These are phyloP conservation scores for Macrotyloma uniflorum DNA, from an alignment of 306 rosid species.

Conservation along the genomic window DNA sequence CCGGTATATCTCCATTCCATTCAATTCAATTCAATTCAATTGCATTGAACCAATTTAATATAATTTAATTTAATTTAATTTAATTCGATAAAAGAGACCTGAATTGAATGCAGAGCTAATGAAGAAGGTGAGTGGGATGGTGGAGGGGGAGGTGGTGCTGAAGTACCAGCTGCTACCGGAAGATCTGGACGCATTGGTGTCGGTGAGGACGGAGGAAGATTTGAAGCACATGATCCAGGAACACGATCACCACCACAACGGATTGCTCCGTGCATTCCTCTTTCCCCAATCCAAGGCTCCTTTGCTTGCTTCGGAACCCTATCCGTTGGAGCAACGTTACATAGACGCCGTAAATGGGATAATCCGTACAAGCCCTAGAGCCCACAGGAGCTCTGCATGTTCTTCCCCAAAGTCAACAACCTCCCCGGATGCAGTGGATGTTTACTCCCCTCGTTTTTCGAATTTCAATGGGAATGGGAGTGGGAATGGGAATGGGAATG, in stretches of 20 bases:
- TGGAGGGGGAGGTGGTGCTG: conserved; percentile 65
- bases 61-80: too few species aligned
- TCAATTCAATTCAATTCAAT: too few species aligned
- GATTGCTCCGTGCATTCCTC: conserved; percentile 65
- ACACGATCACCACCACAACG: conserved; percentile 52
- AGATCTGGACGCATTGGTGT: conserved; percentile 71
- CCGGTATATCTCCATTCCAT: neutral
- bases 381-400: conserved; percentile 51
- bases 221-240: conserved; percentile 81
- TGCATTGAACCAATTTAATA: too few species aligned
- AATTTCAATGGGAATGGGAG: too few species aligned
- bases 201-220: conserved; percentile 70
- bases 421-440: conserved; percentile 55
- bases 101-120: conserved; percentile 51
- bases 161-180: conserved; percentile 70
- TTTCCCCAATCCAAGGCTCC: conserved; percentile 56
- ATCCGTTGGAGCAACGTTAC: conserved; percentile 63
- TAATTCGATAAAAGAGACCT: too few species aligned
- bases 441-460: neutral
- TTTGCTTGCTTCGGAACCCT: conserved; percentile 46
- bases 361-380: conserved; percentile 26
- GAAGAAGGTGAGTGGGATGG: conserved; percentile 54
- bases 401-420: conserved; percentile 72
- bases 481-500: too few species aligned
- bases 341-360: conserved; percentile 79